Base-by-base conservation (phyloP, 2,329 filamentous ascomycete species). In the Aspergillus sp. region DNA sequence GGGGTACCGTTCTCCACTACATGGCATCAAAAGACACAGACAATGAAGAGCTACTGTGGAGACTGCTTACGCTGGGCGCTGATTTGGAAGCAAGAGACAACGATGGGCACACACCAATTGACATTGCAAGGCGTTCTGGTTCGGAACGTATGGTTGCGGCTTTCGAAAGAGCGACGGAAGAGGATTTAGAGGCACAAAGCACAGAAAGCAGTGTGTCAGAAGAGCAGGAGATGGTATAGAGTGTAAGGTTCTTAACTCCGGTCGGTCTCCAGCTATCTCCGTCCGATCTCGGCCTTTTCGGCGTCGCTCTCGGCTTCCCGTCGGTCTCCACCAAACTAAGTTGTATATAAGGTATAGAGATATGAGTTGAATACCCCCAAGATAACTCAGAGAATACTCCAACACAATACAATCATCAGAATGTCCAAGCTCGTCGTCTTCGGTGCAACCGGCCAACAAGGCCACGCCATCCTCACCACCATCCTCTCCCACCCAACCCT, bases 401-500 rank as follows among this genome's bases (percentile, higher is more conserved):
- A 31, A 4, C 9, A 11, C 27, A 37, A 3, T n/a, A 6, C 14
- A 8, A 8, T 37, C 35, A 37, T 21, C 27, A 44, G 7, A 25
- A 44, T 44, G 41, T 14, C 17, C 19, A 44, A 23, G 14, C 56
- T 67, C 66, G 81, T 80, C 45, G 76, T 87, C 12, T 82, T 87
- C 63, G 84, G 84, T 27, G 81, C 84, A 44, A 87, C 84, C 17
- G 84, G 85, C 57, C 80, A 82, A 58, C 85, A 88, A 72, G 86
- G 86, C 49, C 81, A 82, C 60, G 83, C 82, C 8, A 77, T 87
- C 46, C 79, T 84, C 51, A 69, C 74, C 33, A 64, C 67, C 40
- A 68, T 83, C 17, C 74, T 81, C 11, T 61, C 67, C 23, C 72
- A 76, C 64, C 70, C 80, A 0, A 71, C 77, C 48, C 73, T 82